Evolutionary conservation across 495 filamentous ascomycete genomes (phyloP).

Genomic region (Staphylotrichum longicolle): DNA sequence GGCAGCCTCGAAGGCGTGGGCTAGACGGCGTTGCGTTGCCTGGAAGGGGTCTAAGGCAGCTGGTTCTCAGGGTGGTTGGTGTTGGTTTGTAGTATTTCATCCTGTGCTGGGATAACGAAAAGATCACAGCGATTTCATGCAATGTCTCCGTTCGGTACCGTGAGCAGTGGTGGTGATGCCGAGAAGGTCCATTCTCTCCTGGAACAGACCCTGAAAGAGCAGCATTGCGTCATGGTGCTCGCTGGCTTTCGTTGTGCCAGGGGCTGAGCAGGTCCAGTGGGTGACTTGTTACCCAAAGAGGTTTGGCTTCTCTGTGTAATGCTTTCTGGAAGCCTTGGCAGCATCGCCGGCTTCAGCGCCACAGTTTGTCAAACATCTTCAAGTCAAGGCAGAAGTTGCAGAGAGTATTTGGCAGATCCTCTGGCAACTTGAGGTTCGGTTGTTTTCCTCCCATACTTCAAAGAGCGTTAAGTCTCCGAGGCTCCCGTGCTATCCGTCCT

Average conservation of each 20-base stretch:
- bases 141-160: too few species aligned
- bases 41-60: too few species aligned
- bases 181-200: too few species aligned
- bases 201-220: background rate
- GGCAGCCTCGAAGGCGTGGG: background rate
- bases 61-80: background rate
- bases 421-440: too few species aligned
- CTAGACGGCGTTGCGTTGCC: constrained; percentile 5
- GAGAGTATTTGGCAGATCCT: too few species aligned
- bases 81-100: background rate
- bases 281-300: constrained; percentile 12
- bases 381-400: background rate
- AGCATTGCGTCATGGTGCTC: constrained; percentile 15
- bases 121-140: background rate
- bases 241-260: background rate
- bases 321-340: constrained; percentile 15
- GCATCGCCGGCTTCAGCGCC: background rate
- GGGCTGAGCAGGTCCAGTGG: background rate
- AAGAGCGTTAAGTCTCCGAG: too few species aligned
- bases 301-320: constrained; percentile 8
- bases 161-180: too few species aligned
- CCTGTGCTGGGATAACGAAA: background rate
- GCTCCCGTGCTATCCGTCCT: too few species aligned
- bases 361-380: constrained; percentile 3
- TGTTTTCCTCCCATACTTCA: too few species aligned